Percentiles rank a stretch among this genome's conserved stretches.
These are phyloP conservation scores for Guadua angustifolia DNA, from an alignment of 176 grass and related monocot genomes.

Conservation along the genomic window DNA sequence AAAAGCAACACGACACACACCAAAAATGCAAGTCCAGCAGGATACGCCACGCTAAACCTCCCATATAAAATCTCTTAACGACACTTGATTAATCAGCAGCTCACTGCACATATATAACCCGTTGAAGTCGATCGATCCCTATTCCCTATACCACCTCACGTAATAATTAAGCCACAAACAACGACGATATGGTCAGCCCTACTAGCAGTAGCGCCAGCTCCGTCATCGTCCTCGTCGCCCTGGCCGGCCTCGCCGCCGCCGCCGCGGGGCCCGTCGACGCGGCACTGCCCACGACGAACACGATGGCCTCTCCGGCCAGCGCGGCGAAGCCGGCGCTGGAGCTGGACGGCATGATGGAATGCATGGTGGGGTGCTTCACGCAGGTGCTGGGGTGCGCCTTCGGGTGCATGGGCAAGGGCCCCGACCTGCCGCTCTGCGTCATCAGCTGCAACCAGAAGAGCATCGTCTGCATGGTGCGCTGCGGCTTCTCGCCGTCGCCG, in stretches of 20 bases:
- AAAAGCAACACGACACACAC: constrained; percentile 48
- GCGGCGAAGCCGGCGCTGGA: neutral
- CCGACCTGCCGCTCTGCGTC: constrained; percentile 53
- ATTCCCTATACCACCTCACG: neutral
- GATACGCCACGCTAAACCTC: neutral
- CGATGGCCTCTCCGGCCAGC: neutral
- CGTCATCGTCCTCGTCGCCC: neutral
- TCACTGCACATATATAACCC: neutral
- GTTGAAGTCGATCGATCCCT: neutral
- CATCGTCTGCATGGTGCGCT: constrained; percentile 52
- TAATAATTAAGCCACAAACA: neutral
- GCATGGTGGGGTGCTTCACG: constrained; percentile 51
- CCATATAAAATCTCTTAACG: constrained; percentile 41
- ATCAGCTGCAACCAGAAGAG: constrained; percentile 52
- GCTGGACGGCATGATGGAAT: constrained; percentile 27
- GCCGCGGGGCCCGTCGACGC: neutral
- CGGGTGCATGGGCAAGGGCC: constrained; percentile 55
- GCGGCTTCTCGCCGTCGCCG: constrained; percentile 40
- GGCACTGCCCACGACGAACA: too few relatives aligned
- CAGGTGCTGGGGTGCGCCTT: constrained; percentile 45
- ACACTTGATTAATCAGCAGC: neutral
- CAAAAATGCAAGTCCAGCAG: constrained; percentile 35
- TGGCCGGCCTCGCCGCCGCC: constrained; percentile 6
- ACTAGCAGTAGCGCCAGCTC: neutral
- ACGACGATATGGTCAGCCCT: neutral